phyloP scores from a whole-genome alignment of 305 asterid species.

The Ilex paraguariensis region DNA sequence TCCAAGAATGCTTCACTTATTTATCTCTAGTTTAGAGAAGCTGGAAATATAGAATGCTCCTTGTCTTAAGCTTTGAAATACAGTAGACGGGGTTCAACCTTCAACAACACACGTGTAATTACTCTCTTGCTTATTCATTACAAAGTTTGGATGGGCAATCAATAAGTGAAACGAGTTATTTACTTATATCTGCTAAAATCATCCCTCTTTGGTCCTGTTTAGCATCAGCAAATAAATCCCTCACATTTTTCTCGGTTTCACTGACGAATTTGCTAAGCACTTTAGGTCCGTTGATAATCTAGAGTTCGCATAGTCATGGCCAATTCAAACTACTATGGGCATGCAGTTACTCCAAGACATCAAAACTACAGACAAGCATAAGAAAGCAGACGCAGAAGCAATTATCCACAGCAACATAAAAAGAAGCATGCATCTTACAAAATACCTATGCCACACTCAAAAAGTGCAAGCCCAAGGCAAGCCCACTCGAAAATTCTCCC shows the following conservation, averaged over 20 bases:
- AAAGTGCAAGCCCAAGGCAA: no score
- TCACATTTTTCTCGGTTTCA: constrained; percentile 97
- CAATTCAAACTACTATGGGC: not conserved
- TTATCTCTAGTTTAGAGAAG: no score
- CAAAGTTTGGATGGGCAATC: constrained; percentile 1
- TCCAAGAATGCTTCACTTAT: no score
- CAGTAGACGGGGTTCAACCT: no score
- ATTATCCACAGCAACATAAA: no score
- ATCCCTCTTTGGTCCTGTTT: constrained; percentile 95
- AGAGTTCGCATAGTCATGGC: constrained; percentile 8
- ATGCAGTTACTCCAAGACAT: no score
- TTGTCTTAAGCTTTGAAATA: no score
- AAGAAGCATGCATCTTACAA: no score
- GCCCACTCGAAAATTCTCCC: constrained; percentile 94
- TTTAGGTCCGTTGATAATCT: constrained; percentile 99
- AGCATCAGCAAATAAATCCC: constrained; percentile 99
- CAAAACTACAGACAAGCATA: no score
- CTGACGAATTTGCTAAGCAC: constrained; percentile 96
- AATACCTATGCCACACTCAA: no score
- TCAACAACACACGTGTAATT: not conserved
- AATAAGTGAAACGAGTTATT: constrained; percentile 7
- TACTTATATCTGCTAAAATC: constrained; percentile 97
- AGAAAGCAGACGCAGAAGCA: no score
- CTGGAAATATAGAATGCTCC: no score
- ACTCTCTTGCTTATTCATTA: constrained; percentile 1